These are phyloP conservation scores for Clavispora fructus DNA, from an alignment of 805 yeast genomes.

Conservation along the genomic window DNA sequence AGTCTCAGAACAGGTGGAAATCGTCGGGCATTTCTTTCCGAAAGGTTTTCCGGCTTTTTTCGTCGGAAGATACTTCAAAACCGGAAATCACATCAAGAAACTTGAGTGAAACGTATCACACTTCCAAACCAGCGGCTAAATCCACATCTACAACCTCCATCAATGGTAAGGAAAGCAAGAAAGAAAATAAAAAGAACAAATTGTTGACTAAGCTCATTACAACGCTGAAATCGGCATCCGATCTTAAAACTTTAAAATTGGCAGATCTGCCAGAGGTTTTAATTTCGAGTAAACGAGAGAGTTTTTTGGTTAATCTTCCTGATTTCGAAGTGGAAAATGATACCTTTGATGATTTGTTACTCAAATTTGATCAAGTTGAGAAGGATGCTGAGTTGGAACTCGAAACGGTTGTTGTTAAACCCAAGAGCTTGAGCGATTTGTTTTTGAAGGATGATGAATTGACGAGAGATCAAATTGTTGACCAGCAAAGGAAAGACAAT, in stretches of 20 bases:
- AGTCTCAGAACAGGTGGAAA: not conserved
- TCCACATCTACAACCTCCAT: not conserved
- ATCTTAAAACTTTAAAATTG: not conserved
- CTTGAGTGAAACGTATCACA: not conserved
- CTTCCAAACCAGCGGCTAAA: not conserved
- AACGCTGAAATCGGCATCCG: not conserved
- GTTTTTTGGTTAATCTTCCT: slow-evolving; percentile 5
- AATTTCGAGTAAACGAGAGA: not conserved
- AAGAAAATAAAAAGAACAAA: not conserved
- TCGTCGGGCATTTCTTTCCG: not conserved
- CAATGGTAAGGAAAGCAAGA: not conserved
- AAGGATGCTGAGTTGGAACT: slow-evolving; percentile 13
- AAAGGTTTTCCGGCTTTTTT: not conserved
- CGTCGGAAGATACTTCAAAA: not conserved
- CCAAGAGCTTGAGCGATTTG: slow-evolving; percentile 13
- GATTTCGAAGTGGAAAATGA: slow-evolving; percentile 11
- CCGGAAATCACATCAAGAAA: no score
- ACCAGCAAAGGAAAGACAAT: slow-evolving; percentile 31
- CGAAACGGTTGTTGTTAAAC: slow-evolving; percentile 1
- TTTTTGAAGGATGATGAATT: slow-evolving; percentile 40
- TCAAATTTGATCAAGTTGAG: slow-evolving; percentile 14
- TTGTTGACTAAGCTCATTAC: not conserved
- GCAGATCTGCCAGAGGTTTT: not conserved
- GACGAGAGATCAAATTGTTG: slow-evolving; percentile 35
- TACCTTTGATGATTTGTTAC: slow-evolving; percentile 12